A percentile compares a stretch with the other conserved stretches of the same genome.
Evolutionary conservation across 306 rosid genomes (phyloP).

Genomic region (Malus sieversii): DNA sequence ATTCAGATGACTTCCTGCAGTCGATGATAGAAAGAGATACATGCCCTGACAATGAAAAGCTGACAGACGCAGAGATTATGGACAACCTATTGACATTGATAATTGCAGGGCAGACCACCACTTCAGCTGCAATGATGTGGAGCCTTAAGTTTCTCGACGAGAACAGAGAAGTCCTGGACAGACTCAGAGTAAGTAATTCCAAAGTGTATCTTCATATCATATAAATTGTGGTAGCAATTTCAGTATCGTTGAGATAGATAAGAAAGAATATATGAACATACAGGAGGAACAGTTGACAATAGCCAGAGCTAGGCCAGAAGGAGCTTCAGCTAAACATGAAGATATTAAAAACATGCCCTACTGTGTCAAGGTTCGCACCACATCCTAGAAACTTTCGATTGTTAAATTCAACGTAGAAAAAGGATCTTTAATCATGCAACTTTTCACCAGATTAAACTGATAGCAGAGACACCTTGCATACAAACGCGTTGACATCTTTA

Average conservation of each 20-base stretch:
- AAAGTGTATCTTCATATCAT: background rate
- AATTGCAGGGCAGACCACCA: slow-evolving; percentile 63
- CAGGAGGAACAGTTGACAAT: slow-evolving; percentile 65
- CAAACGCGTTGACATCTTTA: background rate
- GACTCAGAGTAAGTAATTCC: slow-evolving; percentile 49
- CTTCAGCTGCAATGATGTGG: slow-evolving; percentile 82
- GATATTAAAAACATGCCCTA: slow-evolving; percentile 55
- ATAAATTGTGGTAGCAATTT: background rate
- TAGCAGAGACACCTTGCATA: no score
- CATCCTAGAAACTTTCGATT: background rate
- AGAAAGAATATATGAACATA: background rate
- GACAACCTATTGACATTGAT: slow-evolving; percentile 64
- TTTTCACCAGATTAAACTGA: no score
- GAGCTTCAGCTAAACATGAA: slow-evolving; percentile 40
- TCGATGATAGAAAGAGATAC: slow-evolving; percentile 52
- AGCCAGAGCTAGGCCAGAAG: slow-evolving; percentile 39
- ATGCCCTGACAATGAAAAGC: slow-evolving; percentile 39
- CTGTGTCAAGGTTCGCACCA: slow-evolving; percentile 45
- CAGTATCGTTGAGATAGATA: background rate
- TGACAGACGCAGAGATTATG: slow-evolving; percentile 55
- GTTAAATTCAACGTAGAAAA: no score
- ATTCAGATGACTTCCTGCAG: slow-evolving; percentile 47
- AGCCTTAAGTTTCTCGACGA: slow-evolving; percentile 63
- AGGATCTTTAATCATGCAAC: no score
- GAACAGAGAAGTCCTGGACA: slow-evolving; percentile 45